These are phyloP conservation scores for Parafenestella ontariensis DNA, from an alignment of 2,329 filamentous ascomycete species.

Conservation along the genomic window DNA sequence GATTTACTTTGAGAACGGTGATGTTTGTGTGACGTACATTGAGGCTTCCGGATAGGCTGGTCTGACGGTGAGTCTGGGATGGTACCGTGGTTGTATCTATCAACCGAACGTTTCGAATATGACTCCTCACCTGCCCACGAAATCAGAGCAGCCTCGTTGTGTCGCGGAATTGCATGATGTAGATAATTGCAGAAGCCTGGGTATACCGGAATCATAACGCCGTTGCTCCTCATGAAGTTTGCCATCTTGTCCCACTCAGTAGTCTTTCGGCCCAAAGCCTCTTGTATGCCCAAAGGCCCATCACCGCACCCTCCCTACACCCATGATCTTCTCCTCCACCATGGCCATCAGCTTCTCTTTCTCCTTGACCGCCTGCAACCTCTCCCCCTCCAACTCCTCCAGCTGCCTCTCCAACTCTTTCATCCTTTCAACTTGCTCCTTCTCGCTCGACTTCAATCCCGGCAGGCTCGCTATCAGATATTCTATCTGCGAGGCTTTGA, in stretches of 20 bases:
- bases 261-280: background rate
- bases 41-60: no score
- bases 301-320: conserved; percentile 30
- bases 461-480: conserved; percentile 76
- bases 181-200: background rate
- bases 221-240: background rate
- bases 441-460: conserved; percentile 78
- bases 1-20: no score
- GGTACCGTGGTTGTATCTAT: no score
- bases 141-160: no score
- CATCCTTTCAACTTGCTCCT: conserved; percentile 72
- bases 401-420: conserved; percentile 53
- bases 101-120: no score
- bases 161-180: background rate
- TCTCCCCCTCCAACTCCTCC: conserved; percentile 51
- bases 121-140: no score
- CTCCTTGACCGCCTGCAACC: conserved; percentile 50
- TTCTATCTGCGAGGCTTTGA: conserved; percentile 86
- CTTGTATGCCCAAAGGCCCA: background rate
- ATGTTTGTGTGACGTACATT: no score
- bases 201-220: background rate
- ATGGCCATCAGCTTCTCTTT: conserved; percentile 51
- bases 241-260: background rate
- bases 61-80: no score
- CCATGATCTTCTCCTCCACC: conserved; percentile 58